Evolutionary conservation across 768 basidiomycete genomes (phyloP).

Genomic region (Naganishia randhawae): DNA sequence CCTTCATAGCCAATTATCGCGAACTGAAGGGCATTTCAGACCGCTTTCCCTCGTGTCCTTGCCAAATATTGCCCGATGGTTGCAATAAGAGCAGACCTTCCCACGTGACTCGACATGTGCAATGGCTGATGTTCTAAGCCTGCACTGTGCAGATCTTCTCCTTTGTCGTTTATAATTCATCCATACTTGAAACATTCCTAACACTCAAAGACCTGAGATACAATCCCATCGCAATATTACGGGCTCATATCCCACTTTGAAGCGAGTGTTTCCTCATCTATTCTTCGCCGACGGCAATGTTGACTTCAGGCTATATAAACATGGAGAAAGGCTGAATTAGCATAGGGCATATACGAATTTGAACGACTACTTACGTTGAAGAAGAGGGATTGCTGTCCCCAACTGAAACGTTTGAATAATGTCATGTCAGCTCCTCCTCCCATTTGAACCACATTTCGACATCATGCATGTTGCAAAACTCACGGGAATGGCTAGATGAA

Average conservation of each 20-base stretch:
- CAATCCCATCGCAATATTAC: neutral
- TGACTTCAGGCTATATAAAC: conserved; percentile 42
- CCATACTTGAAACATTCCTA: neutral
- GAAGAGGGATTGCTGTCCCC: conserved; percentile 44
- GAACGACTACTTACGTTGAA: conserved; percentile 46
- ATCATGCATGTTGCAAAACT: neutral
- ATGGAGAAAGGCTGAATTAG: neutral
- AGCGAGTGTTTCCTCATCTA: neutral
- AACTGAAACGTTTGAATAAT: neutral
- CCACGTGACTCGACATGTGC: too few species aligned
- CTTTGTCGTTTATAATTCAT: neutral
- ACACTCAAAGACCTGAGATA: neutral
- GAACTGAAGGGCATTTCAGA: too few species aligned
- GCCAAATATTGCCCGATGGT: too few species aligned
- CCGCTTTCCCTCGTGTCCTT: too few species aligned
- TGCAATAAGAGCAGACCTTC: too few species aligned
- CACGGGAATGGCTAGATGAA: conserved; percentile 29
- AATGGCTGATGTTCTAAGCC: too few species aligned
- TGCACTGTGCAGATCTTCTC: too few species aligned
- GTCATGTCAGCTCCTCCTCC: neutral
- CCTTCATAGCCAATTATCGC: too few species aligned
- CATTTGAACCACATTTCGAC: neutral
- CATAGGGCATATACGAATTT: neutral
- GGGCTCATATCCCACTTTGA: neutral
- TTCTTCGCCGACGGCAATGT: conserved; percentile 33